Evolutionary conservation across 2,329 filamentous ascomycete genomes (phyloP), one percentile per base, ranked within the genome.

Genomic region (Fusarium albosuccineum): DNA sequence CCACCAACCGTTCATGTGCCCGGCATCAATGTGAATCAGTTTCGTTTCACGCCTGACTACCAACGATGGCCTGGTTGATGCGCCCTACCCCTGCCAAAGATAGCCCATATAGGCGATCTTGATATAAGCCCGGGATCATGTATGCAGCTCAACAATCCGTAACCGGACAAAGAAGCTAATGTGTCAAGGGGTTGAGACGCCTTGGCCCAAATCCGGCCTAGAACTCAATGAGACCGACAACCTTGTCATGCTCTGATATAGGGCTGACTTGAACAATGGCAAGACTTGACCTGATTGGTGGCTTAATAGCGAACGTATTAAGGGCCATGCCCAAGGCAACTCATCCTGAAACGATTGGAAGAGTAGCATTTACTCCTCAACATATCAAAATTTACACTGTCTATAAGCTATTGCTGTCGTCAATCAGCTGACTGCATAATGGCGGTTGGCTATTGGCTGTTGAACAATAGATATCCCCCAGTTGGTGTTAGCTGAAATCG

Each of bases 401-500:
- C 44, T 48, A 6, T 30, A 7, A 48, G 14, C 27, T 33, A 33
- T n/a, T 34, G 44, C 27, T 30, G 10, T 34, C 27, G 11, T 48
- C 34, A n/a, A 10, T 10, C 29, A 16, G 39, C 39, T 3, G 17
- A 22, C 22, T 22, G 22, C 22, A 22, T 22, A 22, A 22, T 5
- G 22, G 22, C 22, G 22, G 22, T 22, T 22, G 22, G 22, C 22
- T 22, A 22, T 22, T 22, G 22, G 22, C 22, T 22, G 22, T 22
- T 22, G 22, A 22, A 22, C 22, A 22, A 22, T 22, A 22, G 22
- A 22, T 22, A 22, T 22, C 4, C 22, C 22, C 22, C 22, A 34
- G 29, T 27, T 9, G 30, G 34, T 10, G 45, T 34, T 67, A 4
- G n/a, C 51, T 7, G 49, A 66, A 22, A 39, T 10, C 29, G 41